Evolutionary conservation across 2,329 filamentous ascomycete species (phyloP), one percentile per base, ranked within the genome.

Genomic region (Akanthomyces lecanii): DNA sequence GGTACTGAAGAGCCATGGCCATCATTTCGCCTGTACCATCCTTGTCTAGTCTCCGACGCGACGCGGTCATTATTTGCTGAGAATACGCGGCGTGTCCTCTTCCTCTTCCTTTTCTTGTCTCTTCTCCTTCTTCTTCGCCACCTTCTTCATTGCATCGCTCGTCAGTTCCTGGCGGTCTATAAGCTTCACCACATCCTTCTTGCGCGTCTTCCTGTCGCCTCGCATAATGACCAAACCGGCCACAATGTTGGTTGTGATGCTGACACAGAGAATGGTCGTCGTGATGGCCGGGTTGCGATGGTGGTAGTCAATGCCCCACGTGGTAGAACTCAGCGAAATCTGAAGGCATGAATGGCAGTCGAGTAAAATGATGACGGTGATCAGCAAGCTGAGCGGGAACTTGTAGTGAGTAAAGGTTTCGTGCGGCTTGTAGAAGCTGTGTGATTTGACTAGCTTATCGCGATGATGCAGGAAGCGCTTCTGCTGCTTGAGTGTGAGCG

Each of bases 391-490:
- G 1, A 93, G 78, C 0, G 91, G 90, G 65, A 96, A 96, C 0
- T 91, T 89, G 71, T 86, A 82, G 72, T 96, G 91, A 0, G 91
- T 96, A 40, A 85, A 81, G 0, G 91, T 96, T 75, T 96, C 91
- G 73, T 96, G 89, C 0, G 91, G 91, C 70, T 93, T 93, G 80
- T 96, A 96, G 74, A 94, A 96, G 6, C 89, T 92, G 73, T 96
- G 91, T 0, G 89, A 92, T 68, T 89, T 91, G 71, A 89, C 83
- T 70, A 95, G 89, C 70, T 93, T 94, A 67, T 81, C 82, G 71
- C 93, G 89, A 70, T 96, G 91, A 71, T 95, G 88, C 57, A 87
- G 81, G 11, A 96, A 81, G 55, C 82, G 85, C 64, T 82, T 81
- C 70, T 92, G 89, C 72, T 95, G 89, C 64, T 82, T 76, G 5